Evolutionary conservation across 352 stramenopile species (phyloP).

Genomic region (Phytophthora aleatoria): DNA sequence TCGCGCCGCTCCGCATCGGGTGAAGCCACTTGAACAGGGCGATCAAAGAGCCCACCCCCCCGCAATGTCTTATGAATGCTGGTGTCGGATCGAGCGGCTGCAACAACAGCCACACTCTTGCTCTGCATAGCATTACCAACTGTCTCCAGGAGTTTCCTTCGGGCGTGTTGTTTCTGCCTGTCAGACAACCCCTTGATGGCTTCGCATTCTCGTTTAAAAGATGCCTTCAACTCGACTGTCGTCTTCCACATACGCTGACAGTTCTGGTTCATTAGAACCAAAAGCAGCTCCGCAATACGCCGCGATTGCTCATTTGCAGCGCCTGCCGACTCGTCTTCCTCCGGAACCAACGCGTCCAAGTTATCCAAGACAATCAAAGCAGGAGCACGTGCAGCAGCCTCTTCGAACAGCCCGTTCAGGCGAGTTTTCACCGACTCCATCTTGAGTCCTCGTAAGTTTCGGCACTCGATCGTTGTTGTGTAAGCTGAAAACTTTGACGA

Average conservation of each 20-base stretch:
- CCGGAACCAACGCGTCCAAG: conserved; percentile 78
- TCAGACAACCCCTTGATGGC: conserved; percentile 28
- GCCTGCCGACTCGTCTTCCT: conserved; percentile 76
- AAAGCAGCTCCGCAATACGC: conserved; percentile 80
- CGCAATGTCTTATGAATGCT: conserved; percentile 72
- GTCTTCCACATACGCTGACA: conserved; percentile 63
- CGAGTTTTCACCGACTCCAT: conserved; percentile 85
- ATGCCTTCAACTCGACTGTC: conserved; percentile 59
- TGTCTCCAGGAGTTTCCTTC: conserved; percentile 47
- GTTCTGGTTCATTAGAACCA: conserved; percentile 60
- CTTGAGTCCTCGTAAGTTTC: conserved; percentile 80
- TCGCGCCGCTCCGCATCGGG: conserved; percentile 72
- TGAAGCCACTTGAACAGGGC: conserved; percentile 56
- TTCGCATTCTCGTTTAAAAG: conserved; percentile 49
- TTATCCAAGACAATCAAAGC: conserved; percentile 83
- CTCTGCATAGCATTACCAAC: conserved; percentile 60
- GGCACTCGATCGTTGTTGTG: conserved; percentile 64
- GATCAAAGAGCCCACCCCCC: conserved; percentile 72
- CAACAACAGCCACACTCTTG: conserved; percentile 75
- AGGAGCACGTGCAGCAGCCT: conserved; percentile 50
- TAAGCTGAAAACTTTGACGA: conserved; percentile 45
- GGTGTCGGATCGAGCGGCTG: conserved; percentile 58
- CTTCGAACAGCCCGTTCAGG: conserved; percentile 62
- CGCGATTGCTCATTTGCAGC: conserved; percentile 85
- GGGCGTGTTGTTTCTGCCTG: conserved; percentile 21